Evolutionary conservation across 192 early-diverging fungal genomes (phyloP).

Genomic region (Podila clonocystis): DNA sequence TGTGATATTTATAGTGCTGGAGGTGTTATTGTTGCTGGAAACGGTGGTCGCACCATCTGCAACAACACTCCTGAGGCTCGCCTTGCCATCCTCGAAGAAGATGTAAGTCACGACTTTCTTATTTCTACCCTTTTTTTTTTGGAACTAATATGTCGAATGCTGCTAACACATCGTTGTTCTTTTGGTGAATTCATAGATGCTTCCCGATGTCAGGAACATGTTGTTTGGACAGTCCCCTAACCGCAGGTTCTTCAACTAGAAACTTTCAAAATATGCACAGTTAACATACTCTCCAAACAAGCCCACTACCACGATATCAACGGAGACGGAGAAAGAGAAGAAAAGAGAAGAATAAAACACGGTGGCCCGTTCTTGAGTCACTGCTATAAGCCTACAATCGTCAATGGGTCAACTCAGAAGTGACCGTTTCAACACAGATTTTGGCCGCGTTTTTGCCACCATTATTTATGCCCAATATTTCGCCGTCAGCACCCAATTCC

Average conservation of each 20-base stretch:
- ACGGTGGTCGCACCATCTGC: slow-evolving; percentile 82
- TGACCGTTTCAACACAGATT: too few species aligned
- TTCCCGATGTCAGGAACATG: slow-evolving; percentile 90
- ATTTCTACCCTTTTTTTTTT: not conserved
- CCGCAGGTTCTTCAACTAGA: slow-evolving; percentile 92
- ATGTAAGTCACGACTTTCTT: slow-evolving; percentile 56
- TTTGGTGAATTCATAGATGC: slow-evolving; percentile 67
- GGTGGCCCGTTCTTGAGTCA: too few species aligned
- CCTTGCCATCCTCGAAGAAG: slow-evolving; percentile 82
- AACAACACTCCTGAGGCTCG: slow-evolving; percentile 94
- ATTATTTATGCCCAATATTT: slow-evolving; percentile 9
- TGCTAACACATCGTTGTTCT: too few species aligned
- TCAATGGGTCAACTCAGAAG: too few species aligned
- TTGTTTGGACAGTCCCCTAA: slow-evolving; percentile 93
- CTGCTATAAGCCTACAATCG: too few species aligned
- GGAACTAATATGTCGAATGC: too few species aligned
- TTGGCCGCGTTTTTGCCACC: slow-evolving; percentile 30
- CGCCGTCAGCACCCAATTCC: not conserved
- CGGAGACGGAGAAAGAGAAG: too few species aligned
- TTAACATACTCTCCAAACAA: not conserved
- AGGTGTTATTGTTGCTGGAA: slow-evolving; percentile 84
- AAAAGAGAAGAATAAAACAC: too few species aligned
- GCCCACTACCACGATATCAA: not conserved
- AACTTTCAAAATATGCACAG: not conserved
- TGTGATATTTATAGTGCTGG: slow-evolving; percentile 73